Evolutionary conservation across 495 filamentous ascomycete species (phyloP).

Genomic region (Parathielavia hyrcaniae): DNA sequence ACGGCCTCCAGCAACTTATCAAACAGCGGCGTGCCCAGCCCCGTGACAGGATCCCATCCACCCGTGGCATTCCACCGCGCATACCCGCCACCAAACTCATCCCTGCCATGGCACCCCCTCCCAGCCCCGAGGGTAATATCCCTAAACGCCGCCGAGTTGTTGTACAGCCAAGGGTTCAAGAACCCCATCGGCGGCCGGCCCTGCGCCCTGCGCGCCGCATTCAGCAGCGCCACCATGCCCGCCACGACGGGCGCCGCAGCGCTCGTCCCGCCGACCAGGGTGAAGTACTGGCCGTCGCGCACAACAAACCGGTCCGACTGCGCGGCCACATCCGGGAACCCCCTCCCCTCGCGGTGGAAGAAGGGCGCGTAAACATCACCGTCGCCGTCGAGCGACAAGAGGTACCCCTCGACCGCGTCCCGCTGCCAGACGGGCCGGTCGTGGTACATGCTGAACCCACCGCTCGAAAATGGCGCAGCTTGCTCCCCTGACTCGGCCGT

Average conservation of each 20-base stretch:
- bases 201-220: conserved; percentile 55
- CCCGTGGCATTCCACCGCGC: conserved; percentile 54
- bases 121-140: not conserved
- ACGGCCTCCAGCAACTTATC: conserved; percentile 22
- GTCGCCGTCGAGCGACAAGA: conserved; percentile 19
- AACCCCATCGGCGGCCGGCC: conserved; percentile 59
- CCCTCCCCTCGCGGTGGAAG: conserved; percentile 56
- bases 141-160: conserved; percentile 11
- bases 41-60: conserved; percentile 47
- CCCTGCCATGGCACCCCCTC: not conserved
- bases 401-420: conserved; percentile 49
- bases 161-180: conserved; percentile 71
- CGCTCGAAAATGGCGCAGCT: conserved; percentile 43
- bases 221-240: conserved; percentile 59
- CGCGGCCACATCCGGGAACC: conserved; percentile 67
- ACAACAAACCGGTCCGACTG: conserved; percentile 35
- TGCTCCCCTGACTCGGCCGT: conserved; percentile 28
- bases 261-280: conserved; percentile 50
- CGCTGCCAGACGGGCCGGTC: conserved; percentile 55
- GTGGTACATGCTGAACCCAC: conserved; percentile 67
- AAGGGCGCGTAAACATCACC: conserved; percentile 21
- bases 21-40: conserved; percentile 39
- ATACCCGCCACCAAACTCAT: conserved; percentile 16
- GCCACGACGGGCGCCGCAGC: conserved; percentile 59
- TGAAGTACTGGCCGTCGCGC: conserved; percentile 6